Base-by-base conservation (phyloP, 208 protist species). In the Wallacemonas collosoma region DNA sequence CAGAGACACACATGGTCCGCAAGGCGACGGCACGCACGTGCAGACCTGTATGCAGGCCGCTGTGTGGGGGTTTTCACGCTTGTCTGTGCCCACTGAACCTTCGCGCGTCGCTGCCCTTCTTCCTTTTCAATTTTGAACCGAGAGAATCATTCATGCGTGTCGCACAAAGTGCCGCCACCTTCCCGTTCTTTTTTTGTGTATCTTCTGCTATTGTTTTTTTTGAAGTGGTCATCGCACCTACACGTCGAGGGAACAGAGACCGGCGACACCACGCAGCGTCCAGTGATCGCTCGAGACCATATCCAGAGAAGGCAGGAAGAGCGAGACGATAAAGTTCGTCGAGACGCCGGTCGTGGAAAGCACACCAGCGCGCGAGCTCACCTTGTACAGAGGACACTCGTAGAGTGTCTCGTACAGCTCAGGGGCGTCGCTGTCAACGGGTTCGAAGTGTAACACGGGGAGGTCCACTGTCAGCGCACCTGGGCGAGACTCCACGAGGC, bases 341-440 rank as follows among this genome's bases (percentile, higher is more conserved):
- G 91, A 96, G 9, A 97, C 79, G 64, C 93, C 93, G 2, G 93
- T 97, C 1, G 93, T 97, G 11, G 91, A 96, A 15, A 97, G 77
- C 15, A 87, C 86, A 62, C 94, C 95, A 0, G 93, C 92, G 55
- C 96, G 81, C 2, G 84, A 83, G 72, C 87, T 91, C n/a, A 94
- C 91, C 79, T 98, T 98, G 81, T 98, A 98, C 79, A 97, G 76
- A 2, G 96, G 96, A 53, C 93, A 97, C 62, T 84, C 89, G 72
- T 97, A 98, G 9, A 69, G 48, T 11, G 47, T 40, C 17, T 51
- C 54, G 4, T 70, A 48, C 2, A 43, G 44, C n/a, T 47, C 58
- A n/a, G 50, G 38, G 26, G 73, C 70, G 51, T 75, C 58, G 38
- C 81, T 58, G 41, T 73, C 63, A 54, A 94, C 82, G 7, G 95